Conservation (phyloP, 148 eudicot species). For the Fagopyrum esculentum region DNA sequence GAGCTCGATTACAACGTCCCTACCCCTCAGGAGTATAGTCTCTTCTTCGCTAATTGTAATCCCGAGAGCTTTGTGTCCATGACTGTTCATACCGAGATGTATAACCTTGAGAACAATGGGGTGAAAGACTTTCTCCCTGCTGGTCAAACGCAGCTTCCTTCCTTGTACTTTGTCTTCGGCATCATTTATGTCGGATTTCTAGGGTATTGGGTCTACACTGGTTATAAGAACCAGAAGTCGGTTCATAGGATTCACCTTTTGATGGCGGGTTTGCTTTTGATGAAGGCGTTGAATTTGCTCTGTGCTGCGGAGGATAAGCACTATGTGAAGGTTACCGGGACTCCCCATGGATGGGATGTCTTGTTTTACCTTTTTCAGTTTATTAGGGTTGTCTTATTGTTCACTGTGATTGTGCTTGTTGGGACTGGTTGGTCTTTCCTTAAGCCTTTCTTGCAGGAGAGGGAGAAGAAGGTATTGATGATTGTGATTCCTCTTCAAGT, state of each 20-base stretch:
- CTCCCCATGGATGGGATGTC: slow-evolving; percentile 95
- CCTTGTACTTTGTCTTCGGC: slow-evolving; percentile 48
- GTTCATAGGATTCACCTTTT: slow-evolving; percentile 69
- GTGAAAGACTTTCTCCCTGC: slow-evolving; percentile 71
- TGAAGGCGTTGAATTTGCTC: slow-evolving; percentile 79
- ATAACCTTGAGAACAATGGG: slow-evolving; percentile 42
- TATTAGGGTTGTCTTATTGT: slow-evolving; percentile 69
- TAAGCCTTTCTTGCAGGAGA: slow-evolving; percentile 94
- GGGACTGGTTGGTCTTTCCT: slow-evolving; percentile 96
- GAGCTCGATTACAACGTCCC: slow-evolving; percentile 36
- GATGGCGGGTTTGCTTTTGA: slow-evolving; percentile 59
- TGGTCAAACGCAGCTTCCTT: slow-evolving; percentile 62
- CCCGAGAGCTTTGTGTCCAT: slow-evolving; percentile 59
- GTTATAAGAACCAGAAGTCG: slow-evolving; percentile 33
- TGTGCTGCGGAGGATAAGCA: slow-evolving; percentile 94
- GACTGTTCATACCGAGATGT: slow-evolving; percentile 63
- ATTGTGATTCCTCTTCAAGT: slow-evolving; percentile 93
- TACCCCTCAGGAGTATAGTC: slow-evolving; percentile 58
- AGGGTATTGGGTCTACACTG: slow-evolving; percentile 38
- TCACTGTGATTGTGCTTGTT: slow-evolving; percentile 82
- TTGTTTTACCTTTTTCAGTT: slow-evolving; percentile 82
- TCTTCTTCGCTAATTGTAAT: slow-evolving; percentile 78
- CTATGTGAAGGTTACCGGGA: slow-evolving; percentile 86
- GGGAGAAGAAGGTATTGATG: slow-evolving; percentile 95
- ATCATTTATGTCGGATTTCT: slow-evolving; percentile 42